phyloP scores from a whole-genome alignment of 208 protist species.

The Trypanosoma avium region DNA sequence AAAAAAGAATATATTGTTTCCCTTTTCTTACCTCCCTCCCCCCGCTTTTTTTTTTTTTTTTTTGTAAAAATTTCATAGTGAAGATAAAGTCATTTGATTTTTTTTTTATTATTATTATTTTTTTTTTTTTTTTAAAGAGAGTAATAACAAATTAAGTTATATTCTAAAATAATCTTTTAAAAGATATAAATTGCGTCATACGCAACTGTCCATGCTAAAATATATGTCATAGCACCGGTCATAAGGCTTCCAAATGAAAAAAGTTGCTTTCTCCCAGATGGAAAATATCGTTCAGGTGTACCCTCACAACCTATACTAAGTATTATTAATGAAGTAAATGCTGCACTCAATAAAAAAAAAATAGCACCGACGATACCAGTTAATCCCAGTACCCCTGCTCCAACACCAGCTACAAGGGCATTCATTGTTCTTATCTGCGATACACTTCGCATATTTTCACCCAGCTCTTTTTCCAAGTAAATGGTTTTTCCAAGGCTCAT shows the following conservation, averaged over 20 bases:
- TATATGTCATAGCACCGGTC: conserved; percentile 73
- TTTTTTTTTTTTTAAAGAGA: background rate
- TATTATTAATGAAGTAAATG: conserved; percentile 63
- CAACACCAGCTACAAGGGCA: conserved; percentile 68
- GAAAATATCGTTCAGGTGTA: conserved; percentile 73
- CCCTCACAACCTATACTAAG: conserved; percentile 47
- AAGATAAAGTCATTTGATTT: too few relatives aligned
- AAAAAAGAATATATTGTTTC: background rate
- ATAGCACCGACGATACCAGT: conserved; percentile 63
- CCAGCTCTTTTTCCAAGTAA: conserved; percentile 54
- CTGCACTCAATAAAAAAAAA: conserved; percentile 66
- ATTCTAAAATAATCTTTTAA: conserved; percentile 29
- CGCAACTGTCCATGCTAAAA: conserved; percentile 84
- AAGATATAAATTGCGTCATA: conserved; percentile 91
- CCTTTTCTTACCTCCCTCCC: background rate
- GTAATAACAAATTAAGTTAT: background rate
- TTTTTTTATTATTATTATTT: conserved; percentile 2
- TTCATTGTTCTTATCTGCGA: conserved; percentile 75
- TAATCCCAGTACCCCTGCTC: conserved; percentile 72
- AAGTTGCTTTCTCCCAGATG: conserved; percentile 56
- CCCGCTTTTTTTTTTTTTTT: background rate
- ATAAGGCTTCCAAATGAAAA: conserved; percentile 70
- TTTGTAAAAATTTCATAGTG: too few relatives aligned
- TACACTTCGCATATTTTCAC: conserved; percentile 61
- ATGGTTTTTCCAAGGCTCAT: conserved; percentile 52